Evolutionary conservation across 73 alveolate species (phyloP), one percentile per base, ranked within the genome.

Genomic region (Tetrahymena elliotti): DNA sequence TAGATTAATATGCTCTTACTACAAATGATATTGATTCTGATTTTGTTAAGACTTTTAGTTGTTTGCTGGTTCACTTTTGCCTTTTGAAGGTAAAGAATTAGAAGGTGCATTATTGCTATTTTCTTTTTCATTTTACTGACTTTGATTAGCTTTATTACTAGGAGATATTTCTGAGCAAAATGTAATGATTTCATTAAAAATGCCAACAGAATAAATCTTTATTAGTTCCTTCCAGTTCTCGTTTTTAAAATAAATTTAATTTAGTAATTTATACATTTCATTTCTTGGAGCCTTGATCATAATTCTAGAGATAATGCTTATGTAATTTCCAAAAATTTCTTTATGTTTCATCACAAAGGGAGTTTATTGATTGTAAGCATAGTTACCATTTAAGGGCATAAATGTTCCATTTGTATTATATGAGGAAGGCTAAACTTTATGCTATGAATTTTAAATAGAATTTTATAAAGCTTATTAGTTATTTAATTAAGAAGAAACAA

Each of bases 141-240:
- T 35, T 12, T 18, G 10, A 94, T 93, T 8, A 92, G 37, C 27
- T 54, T 68, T 68, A 68, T 31, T 68, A 10, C 22, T 68, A 18
- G 88, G 88, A 68, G 88, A 2, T 27, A 68, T 68, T 27, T 68
- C 88, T 31, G 34, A 68, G 11, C 88, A 68, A 68, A 68, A 68
- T 3, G 88, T 16, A 68, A 68, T 68, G 4, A 68, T 94, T 83
- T 92, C 96, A 27, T n/a, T 68, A 33, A 94, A 36, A 88, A 83
- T 35, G 10, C 83, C 93, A 24, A 52, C 31, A 6, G 96, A 68
- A 54, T 92, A 96, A 6, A 96, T 94, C 93, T 97, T 97, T 18
- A 95, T 93, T 38, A 95, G 36, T 24, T 97, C 99, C n/a, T 68
- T 84, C 99, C 99, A 97, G 83, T 38, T 38, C 34, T 94, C 97